Conservation (phyloP, 179 eudicot genomes). For the Patellifolia procumbens region DNA sequence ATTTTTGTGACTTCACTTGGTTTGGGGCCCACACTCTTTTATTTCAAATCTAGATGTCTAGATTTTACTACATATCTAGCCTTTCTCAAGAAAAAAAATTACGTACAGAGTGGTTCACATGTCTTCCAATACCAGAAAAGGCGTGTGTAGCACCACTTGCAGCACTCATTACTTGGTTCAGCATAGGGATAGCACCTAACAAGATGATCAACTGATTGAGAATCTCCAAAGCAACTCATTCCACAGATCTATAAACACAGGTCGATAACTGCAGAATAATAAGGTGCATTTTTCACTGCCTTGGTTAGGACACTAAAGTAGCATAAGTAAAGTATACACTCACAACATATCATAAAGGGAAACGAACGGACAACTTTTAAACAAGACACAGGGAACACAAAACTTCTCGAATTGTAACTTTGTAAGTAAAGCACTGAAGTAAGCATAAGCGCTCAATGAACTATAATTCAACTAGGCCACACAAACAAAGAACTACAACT, state of each 20-base stretch:
- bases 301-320: neutral
- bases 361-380: too few relatives aligned
- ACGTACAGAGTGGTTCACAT: constrained; percentile 78
- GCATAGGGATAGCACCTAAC: constrained; percentile 81
- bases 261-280: neutral
- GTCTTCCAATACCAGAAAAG: constrained; percentile 76
- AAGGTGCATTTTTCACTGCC: neutral
- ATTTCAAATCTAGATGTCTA: too few relatives aligned
- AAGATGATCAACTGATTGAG: constrained; percentile 12
- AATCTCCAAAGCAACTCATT: constrained; percentile 13
- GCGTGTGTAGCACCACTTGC: constrained; percentile 94
- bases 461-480: too few relatives aligned
- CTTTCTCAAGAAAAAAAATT: neutral
- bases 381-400: neutral
- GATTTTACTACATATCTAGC: too few relatives aligned
- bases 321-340: neutral
- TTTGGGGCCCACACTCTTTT: too few relatives aligned
- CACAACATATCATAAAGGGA: neutral
- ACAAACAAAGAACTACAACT: neutral
- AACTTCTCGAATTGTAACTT: neutral
- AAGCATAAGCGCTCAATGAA: neutral
- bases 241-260: constrained; percentile 14
- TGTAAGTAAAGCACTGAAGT: neutral
- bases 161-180: constrained; percentile 85
- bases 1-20: too few relatives aligned